Conservation (phyloP, 2,329 filamentous ascomycete genomes). For the Lasiodiplodia hormozganensis region DNA sequence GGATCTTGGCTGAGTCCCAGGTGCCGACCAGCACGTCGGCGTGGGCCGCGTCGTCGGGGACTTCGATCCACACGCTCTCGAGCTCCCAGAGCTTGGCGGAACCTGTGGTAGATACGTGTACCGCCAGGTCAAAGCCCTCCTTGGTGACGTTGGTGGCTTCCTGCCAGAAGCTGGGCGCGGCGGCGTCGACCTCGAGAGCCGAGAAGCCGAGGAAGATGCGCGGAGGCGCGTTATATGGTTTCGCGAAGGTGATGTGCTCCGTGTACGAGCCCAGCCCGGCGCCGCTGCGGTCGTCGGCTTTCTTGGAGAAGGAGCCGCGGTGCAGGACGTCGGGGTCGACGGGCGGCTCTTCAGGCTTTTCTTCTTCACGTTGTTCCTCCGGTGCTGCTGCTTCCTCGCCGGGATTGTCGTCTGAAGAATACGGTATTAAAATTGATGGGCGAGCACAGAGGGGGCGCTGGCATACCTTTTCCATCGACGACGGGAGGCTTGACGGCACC, state of each 20-base stretch:
- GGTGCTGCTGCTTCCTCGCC: not conserved
- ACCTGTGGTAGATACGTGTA: not conserved
- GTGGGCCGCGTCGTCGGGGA: not conserved
- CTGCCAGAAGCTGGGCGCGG: not conserved
- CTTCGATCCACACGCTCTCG: constrained; percentile 7
- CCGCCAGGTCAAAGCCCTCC: not conserved
- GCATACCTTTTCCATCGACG: constrained; percentile 12
- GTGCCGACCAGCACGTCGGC: not conserved
- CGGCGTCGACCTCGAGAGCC: not conserved
- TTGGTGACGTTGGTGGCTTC: not conserved
- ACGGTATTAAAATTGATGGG: constrained; percentile 9
- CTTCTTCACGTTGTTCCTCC: not conserved
- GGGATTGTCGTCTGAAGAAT: not conserved
- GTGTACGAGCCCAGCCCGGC: constrained; percentile 1
- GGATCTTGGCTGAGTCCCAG: not conserved
- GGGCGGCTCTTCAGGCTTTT: not conserved
- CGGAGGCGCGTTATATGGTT: not conserved
- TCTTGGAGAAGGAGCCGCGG: not conserved
- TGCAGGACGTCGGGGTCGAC: not conserved
- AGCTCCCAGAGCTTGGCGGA: constrained; percentile 4
- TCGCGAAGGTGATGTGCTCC: not conserved
- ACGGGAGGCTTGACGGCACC: not conserved
- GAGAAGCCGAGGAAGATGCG: constrained; percentile 11
- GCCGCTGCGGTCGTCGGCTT: not conserved
- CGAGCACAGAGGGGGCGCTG: not conserved